A percentile compares a stretch with the other conserved stretches of the same genome.
phyloP scores from a whole-genome alignment of 208 protist species.

The Trichomonas vaginalis region DNA sequence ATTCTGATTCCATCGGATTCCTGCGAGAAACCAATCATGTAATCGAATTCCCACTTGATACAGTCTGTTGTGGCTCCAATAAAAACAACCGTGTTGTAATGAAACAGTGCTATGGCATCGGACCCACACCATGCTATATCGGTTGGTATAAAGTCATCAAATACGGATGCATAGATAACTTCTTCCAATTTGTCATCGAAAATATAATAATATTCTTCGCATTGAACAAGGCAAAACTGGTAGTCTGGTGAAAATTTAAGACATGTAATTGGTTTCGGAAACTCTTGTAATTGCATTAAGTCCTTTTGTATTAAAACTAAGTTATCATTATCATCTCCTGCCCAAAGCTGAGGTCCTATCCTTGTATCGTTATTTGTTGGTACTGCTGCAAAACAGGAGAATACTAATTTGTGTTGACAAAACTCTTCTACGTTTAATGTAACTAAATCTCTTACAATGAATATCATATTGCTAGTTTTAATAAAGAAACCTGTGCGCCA shows the following conservation, averaged over 20 bases:
- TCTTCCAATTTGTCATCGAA: not conserved
- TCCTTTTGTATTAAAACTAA: not conserved
- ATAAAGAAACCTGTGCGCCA: not conserved
- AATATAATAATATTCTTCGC: not conserved
- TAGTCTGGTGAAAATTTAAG: not conserved
- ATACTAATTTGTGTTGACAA: not conserved
- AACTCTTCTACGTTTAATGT: not conserved
- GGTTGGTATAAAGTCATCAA: not conserved
- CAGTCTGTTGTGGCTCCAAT: not conserved
- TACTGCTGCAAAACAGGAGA: not conserved
- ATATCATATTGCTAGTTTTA: not conserved
- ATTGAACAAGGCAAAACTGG: not conserved
- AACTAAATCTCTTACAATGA: not conserved
- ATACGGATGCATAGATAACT: not conserved
- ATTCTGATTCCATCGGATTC: not conserved
- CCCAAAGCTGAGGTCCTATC: not conserved
- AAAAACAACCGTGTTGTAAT: not conserved
- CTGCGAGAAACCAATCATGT: not conserved
- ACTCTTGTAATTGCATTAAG: not conserved
- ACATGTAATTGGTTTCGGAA: not conserved
- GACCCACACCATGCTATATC: not conserved
- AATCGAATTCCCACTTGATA: not conserved
- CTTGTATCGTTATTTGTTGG: not conserved
- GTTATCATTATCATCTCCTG: not conserved
- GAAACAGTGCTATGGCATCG: not conserved